Evolutionary conservation across 768 basidiomycete genomes (phyloP).

Genomic region (Imleria badia): DNA sequence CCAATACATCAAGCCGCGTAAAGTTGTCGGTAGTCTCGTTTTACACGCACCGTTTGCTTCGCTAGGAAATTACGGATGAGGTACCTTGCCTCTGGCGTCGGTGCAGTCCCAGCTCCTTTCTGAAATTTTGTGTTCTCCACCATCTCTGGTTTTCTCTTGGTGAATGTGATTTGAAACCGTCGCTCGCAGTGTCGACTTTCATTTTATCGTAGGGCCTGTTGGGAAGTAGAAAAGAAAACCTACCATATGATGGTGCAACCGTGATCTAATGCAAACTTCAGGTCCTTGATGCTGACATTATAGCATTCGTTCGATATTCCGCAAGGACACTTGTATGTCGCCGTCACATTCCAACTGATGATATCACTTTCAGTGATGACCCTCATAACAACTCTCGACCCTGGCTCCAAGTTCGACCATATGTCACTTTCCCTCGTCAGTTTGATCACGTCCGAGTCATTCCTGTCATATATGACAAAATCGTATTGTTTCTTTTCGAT

Average conservation of each 20-base stretch:
- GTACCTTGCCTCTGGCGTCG: background rate
- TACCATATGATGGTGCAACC: slow-evolving; percentile 1
- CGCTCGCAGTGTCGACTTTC: slow-evolving; percentile 2
- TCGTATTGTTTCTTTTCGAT: background rate
- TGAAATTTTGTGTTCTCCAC: background rate
- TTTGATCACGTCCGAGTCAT: background rate
- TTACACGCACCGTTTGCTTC: background rate
- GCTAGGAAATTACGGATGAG: slow-evolving; percentile 4
- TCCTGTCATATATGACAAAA: background rate
- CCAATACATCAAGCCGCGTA: no score
- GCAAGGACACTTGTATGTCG: background rate
- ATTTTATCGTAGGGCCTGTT: background rate
- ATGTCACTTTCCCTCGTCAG: background rate
- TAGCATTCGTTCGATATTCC: background rate
- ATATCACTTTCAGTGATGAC: background rate
- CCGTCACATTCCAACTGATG: background rate
- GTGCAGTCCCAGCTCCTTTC: no score
- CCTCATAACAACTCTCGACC: slow-evolving; percentile 3
- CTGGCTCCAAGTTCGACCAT: background rate
- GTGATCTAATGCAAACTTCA: background rate
- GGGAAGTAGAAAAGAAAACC: background rate
- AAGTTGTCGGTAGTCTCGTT: no score
- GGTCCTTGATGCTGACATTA: background rate
- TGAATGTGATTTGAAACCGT: background rate
- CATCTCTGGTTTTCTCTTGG: fast-evolving